A percentile compares a stretch with the other conserved stretches of the same genome.
These are phyloP conservation scores for Cerioporus squamosus DNA, from an alignment of 1,284 basidiomycete species.

Conservation along the genomic window DNA sequence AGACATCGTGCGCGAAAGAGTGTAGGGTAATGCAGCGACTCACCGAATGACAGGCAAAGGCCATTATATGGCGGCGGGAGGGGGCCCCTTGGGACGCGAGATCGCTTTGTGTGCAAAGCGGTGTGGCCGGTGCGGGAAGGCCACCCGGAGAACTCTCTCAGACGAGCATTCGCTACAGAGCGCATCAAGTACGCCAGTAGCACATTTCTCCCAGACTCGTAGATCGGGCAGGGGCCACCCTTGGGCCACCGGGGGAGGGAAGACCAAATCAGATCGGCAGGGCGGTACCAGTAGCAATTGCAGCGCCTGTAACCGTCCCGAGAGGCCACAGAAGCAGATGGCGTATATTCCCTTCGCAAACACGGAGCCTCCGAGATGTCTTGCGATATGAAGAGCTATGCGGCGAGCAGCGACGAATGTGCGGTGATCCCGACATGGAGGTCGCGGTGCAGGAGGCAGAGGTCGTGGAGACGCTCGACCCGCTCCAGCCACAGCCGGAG, in stretches of 20 bases:
- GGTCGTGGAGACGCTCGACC: neutral
- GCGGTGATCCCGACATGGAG: constrained; percentile 6
- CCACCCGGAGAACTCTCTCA: constrained; percentile 1
- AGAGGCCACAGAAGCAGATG: neutral
- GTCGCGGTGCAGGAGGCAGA: constrained; percentile 10
- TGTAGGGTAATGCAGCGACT: constrained; percentile 12
- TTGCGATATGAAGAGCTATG: neutral
- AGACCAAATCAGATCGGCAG: constrained; percentile 14
- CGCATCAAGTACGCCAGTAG: constrained; percentile 7
- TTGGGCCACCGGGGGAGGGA: constrained; percentile 11
- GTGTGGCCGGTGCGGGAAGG: constrained; percentile 14
- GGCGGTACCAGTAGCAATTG: constrained; percentile 15
- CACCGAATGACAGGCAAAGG: constrained; percentile 2
- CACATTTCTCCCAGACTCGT: constrained; percentile 7
- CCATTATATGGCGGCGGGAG: constrained; percentile 7
- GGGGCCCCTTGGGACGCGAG: constrained; percentile 7
- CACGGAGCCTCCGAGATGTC: constrained; percentile 6
- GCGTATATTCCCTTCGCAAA: constrained; percentile 11
- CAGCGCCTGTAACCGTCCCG: constrained; percentile 7
- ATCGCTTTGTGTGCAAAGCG: constrained; percentile 9
- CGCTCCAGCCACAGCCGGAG: neutral
- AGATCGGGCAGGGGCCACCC: constrained; percentile 10
- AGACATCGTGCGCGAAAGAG: constrained; percentile 12
- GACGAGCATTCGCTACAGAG: neutral
- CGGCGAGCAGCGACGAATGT: neutral